Evolutionary conservation across 169 alveolate genomes (phyloP), one percentile per base, ranked within the genome.

Genomic region (Eimeria falciformis): DNA sequence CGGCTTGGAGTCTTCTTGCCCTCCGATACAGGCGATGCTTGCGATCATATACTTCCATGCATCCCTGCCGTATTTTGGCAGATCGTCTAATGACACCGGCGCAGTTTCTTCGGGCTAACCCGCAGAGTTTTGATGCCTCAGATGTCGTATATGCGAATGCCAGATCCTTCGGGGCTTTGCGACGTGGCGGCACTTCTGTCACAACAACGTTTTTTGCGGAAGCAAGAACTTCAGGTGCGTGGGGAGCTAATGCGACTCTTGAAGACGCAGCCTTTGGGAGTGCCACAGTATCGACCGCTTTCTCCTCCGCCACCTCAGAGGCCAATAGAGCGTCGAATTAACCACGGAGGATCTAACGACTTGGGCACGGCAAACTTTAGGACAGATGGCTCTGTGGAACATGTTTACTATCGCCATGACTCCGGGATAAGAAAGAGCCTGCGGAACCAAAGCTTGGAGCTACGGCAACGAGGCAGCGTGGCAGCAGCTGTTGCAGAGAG

Each of bases 221-320:
- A 81, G 89, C 89, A 81, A 17, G 89, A 81, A 40, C 89, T 53
- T 46, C 89, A 81, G 58, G 17, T 81, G 89, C 18, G 46, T 23
- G 75, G 50, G 21, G 89, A 81, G 47, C 55, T 81, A 56, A 50
- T 81, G 55, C 89, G 89, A 0, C 77, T 53, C 5, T 55, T 53
- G 2, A n/a, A n/a, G 62, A 3, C 18, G 40, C 50, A 0, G 56
- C 77, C 89, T 5, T 81, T 81, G 7, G 56, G 69, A 62, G 29
- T 55, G 4, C 56, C 77, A 9, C 45, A 81, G 56, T 71, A 81
- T 55, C 4, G 89, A 7, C 89, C 89, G 4, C 58, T 81, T 58
- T 73, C 89, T 81, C 89, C 89, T 23, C 89, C 89, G 5, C 89
- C 89, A 0, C 89, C 89, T 33, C 89, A 81, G 56, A 17, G 53